Conservation (phyloP, 2,329 filamentous ascomycete species). For the Sphaerulina vaccinii region DNA sequence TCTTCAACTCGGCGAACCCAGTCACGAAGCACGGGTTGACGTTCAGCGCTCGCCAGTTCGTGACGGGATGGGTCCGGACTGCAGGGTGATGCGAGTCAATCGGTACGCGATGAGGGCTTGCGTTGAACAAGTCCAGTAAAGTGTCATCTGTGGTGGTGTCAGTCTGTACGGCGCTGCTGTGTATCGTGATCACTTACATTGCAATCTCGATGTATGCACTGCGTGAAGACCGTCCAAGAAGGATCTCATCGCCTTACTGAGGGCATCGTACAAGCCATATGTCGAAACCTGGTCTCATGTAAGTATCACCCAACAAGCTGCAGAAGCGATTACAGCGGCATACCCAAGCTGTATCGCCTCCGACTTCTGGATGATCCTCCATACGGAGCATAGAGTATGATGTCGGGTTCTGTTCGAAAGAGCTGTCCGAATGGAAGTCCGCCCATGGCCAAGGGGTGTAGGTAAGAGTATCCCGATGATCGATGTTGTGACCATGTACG, state of each 20-base stretch:
- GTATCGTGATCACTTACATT: not conserved
- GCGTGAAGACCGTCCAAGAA: not conserved
- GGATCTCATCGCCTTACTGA: not conserved
- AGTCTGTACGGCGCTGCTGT: not conserved
- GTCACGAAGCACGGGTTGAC: not conserved
- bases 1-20: constrained; percentile 1
- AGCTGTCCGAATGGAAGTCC: not conserved
- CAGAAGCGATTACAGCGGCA: not conserved
- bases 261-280: not conserved
- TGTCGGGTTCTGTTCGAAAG: not conserved
- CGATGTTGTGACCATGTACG: not conserved
- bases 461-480: not conserved
- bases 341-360: constrained; percentile 2
- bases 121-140: not conserved
- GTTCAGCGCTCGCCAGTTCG: not conserved
- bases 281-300: not conserved
- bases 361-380: not conserved
- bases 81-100: not conserved
- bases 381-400: constrained; percentile 1
- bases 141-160: not conserved
- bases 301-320: not conserved
- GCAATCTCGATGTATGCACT: not conserved
- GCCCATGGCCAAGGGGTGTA: not conserved
- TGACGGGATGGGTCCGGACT: not conserved
- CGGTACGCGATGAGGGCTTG: not conserved